Evolutionary conservation across 208 protist species (phyloP), one percentile per base, ranked within the genome.

Genomic region (Trypanosoma caninum): DNA sequence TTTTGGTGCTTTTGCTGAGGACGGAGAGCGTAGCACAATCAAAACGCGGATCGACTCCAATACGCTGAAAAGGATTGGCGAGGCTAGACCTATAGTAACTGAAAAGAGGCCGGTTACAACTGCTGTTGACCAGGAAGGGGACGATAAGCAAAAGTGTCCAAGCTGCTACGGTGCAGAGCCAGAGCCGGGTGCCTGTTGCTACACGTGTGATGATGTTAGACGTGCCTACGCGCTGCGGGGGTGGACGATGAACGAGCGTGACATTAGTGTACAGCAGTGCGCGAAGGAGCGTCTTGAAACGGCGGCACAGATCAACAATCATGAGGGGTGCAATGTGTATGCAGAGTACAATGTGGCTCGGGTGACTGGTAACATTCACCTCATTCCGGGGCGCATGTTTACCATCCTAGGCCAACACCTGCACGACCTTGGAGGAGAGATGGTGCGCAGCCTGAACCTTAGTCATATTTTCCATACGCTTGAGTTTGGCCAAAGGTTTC

Each of bases 291-390:
- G 84, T 10, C 23, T 88, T 10, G 47, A 64, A 30, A 16, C 65
- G 45, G 74, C 65, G 27, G 54, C 58, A 22, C 41, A 52, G 20
- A 35, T 65, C 5, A 45, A 53, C 18, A 72, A 57, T 10, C 60
- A 66, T 59, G 87, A 94, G 65, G 90, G 90, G 23, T 96, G 90
- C 70, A 89, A 89, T 59, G 14, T 96, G 10, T 70, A 87, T 40
- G 83, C 75, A 2, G 48, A 46, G n/a, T 76, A 93, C 41, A 35
- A 69, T 7, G 87, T 89, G 13, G 68, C 86, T 44, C 87, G 89
- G 11, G 87, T 93, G 30, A 85, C 74, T 45, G 91, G 91, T 38
- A 91, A 79, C 64, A 61, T 97, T 51, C 86, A 95, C 60, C 78
- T 96, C 45, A 72, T 87, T 27, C 87, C 85, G 8, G 84, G 87